Evolutionary conservation across 805 yeast genomes (phyloP).

Genomic region (Cyberlindnera euphorbiae): DNA sequence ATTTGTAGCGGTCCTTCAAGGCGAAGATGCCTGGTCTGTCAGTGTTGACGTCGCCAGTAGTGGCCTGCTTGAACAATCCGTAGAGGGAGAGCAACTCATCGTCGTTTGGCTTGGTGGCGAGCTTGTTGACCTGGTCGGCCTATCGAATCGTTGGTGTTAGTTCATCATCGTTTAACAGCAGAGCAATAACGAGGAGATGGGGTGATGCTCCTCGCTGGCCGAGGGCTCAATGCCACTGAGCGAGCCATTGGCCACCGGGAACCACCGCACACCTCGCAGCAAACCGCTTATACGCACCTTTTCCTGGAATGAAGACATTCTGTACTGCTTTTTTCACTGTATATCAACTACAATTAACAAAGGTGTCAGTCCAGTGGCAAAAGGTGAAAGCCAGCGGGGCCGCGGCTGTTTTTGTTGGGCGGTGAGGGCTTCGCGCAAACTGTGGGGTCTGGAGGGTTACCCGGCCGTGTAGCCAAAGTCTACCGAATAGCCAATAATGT

Average conservation of each 20-base stretch:
- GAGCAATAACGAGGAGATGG: too few relatives aligned
- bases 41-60: conserved; percentile 89
- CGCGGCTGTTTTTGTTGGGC: too few relatives aligned
- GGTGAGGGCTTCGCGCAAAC: too few relatives aligned
- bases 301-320: conserved; percentile 10
- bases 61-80: conserved; percentile 95
- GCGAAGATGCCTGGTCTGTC: conserved; percentile 88
- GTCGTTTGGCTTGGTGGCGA: conserved; percentile 75
- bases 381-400: too few relatives aligned
- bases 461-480: too few relatives aligned
- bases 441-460: too few relatives aligned
- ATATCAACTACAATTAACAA: too few relatives aligned
- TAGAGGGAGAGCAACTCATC: conserved; percentile 84
- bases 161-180: neutral
- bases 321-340: neutral
- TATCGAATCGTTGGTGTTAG: conserved; percentile 18
- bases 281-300: conserved; percentile 3
- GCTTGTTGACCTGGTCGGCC: conserved; percentile 78
- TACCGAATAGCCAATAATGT: too few relatives aligned
- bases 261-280: neutral
- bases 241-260: too few relatives aligned
- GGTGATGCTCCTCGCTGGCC: too few relatives aligned
- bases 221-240: too few relatives aligned
- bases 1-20: conserved; percentile 92
- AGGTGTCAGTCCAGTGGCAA: conserved; percentile 1